Percentiles rank a stretch among this genome's conserved stretches.
Evolutionary conservation across 1,139 yeast genomes (phyloP).

Genomic region (Magnusiomyces magnusii): DNA sequence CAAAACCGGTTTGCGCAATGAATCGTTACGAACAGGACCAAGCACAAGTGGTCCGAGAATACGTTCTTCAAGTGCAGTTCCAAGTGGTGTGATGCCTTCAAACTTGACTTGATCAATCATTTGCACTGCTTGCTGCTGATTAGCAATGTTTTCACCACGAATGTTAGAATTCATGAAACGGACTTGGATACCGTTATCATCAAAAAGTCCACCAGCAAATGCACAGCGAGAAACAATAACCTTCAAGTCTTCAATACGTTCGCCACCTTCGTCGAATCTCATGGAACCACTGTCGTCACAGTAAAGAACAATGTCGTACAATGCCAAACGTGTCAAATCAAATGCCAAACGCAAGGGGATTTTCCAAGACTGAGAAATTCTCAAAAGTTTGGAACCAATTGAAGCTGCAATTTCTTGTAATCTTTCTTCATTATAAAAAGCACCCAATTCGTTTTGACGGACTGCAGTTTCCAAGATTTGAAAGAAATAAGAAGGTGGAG

Average conservation of each 20-base stretch:
- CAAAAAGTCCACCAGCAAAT: conserved; percentile 29
- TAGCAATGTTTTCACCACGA: conserved; percentile 26
- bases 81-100: conserved; percentile 31
- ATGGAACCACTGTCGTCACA: conserved; percentile 33
- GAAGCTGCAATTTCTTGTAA: conserved; percentile 26
- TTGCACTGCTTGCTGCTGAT: conserved; percentile 24
- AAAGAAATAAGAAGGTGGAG: conserved; percentile 18
- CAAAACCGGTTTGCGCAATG: conserved; percentile 28
- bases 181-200: conserved; percentile 29
- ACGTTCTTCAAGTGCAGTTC: conserved; percentile 24
- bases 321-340: conserved; percentile 28
- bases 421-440: conserved; percentile 29
- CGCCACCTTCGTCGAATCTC: conserved; percentile 32
- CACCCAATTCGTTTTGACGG: conserved; percentile 26
- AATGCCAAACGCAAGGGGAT: conserved; percentile 29
- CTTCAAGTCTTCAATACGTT: conserved; percentile 31
- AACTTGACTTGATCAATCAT: conserved; percentile 25
- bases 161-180: conserved; percentile 28
- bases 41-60: conserved; percentile 29
- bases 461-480: conserved; percentile 24
- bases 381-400: conserved; percentile 21
- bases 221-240: conserved; percentile 27
- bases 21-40: conserved; percentile 24
- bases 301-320: conserved; percentile 29
- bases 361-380: conserved; percentile 25